phyloP scores from a whole-genome alignment of 345 rosid genomes.

The Ceriops zippeliana region DNA sequence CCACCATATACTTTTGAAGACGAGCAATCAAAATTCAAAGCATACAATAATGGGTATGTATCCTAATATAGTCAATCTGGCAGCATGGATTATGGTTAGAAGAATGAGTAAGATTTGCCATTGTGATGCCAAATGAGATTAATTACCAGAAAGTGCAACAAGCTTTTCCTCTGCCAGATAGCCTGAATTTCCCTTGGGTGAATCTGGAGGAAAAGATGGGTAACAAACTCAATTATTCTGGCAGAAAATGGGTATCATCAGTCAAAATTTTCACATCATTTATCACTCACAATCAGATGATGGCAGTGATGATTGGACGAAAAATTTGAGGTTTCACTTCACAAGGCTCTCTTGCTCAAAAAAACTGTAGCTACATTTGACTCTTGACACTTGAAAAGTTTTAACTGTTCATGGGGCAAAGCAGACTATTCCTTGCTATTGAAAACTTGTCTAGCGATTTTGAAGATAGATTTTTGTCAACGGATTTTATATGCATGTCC shows the following conservation, averaged over 20 bases:
- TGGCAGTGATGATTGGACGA: not conserved
- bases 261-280: not conserved
- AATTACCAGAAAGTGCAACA: not conserved
- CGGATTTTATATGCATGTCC: constrained; percentile 4
- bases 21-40: no score
- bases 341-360: not conserved
- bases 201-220: not conserved
- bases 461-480: constrained; percentile 9
- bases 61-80: no score
- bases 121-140: not conserved
- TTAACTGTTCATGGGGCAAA: not conserved
- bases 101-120: not conserved
- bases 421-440: constrained; percentile 3
- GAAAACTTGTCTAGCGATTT: constrained; percentile 19
- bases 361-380: not conserved
- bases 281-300: not conserved
- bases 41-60: no score
- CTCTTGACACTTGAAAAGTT: no score
- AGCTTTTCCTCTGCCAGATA: not conserved
- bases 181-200: not conserved
- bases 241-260: not conserved
- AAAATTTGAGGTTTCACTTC: not conserved
- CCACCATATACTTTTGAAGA: no score
- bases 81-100: no score
- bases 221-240: not conserved